Percentiles rank a stretch among this genome's conserved stretches.
phyloP scores from a whole-genome alignment of 1,139 yeast genomes.

The Ashbya aceris region DNA sequence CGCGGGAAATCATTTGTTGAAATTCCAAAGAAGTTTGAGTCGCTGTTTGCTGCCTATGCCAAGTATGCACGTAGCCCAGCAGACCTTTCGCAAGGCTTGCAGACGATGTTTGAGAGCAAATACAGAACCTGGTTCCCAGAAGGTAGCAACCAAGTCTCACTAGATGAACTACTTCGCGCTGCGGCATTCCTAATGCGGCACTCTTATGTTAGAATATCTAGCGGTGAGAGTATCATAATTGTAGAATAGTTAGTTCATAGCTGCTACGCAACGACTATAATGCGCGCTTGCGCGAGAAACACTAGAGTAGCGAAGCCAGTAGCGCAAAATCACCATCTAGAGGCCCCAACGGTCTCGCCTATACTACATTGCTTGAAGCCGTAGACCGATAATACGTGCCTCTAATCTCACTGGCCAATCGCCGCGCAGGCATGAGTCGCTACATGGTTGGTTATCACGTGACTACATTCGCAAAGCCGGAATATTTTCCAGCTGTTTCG shows the following conservation, averaged over 20 bases:
- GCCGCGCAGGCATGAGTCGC: no score
- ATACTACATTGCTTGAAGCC: no score
- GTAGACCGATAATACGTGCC: no score
- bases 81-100: not conserved
- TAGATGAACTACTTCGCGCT: slow-evolving; percentile 11
- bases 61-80: not conserved
- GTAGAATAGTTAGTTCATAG: not conserved
- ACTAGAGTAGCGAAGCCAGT: no score
- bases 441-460: no score
- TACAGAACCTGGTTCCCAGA: slow-evolving; percentile 7
- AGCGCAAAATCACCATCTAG: no score
- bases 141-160: slow-evolving; percentile 2
- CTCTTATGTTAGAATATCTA: slow-evolving; percentile 17
- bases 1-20: slow-evolving; percentile 7
- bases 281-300: no score
- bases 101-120: not conserved
- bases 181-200: slow-evolving; percentile 11
- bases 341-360: no score
- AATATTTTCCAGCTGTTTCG: no score
- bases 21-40: not conserved
- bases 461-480: no score
- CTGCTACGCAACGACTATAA: no score
- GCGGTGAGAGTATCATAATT: slow-evolving; percentile 13
- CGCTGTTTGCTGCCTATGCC: not conserved
- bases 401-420: no score